phyloP scores from a whole-genome alignment of 257 asterid species.

The Capsicum pubescens region DNA sequence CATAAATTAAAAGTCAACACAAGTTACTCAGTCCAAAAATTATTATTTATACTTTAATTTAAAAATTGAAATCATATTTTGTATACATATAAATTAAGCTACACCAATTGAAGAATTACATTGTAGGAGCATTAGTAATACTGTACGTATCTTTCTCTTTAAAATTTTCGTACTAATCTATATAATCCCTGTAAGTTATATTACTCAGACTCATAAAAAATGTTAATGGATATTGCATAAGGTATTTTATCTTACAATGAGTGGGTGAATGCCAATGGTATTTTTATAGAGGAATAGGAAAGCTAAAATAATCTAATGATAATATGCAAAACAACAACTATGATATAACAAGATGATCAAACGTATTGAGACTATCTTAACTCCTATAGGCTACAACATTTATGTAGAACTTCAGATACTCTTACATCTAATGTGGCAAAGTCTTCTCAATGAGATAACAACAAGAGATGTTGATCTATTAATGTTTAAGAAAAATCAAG shows the following conservation, averaged over 20 bases:
- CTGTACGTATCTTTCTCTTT: too few relatives aligned
- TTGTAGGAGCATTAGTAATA: too few relatives aligned
- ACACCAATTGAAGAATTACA: too few relatives aligned
- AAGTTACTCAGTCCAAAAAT: too few relatives aligned
- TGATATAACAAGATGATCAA: neutral
- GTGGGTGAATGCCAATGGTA: neutral
- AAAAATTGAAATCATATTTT: too few relatives aligned
- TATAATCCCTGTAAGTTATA: too few relatives aligned
- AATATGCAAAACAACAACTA: neutral
- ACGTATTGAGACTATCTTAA: neutral
- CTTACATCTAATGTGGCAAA: neutral
- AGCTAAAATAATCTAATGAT: neutral
- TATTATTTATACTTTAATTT: too few relatives aligned
- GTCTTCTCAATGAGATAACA: neutral
- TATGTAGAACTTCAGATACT: neutral
- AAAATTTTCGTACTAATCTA: too few relatives aligned
- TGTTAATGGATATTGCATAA: neutral
- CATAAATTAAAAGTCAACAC: too few relatives aligned
- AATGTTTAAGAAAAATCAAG: neutral
- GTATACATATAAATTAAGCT: too few relatives aligned
- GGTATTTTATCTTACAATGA: neutral
- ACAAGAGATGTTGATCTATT: neutral
- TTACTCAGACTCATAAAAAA: too few relatives aligned
- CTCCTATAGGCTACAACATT: conserved; percentile 1
- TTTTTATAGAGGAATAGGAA: neutral